Conservation (phyloP, 495 filamentous ascomycete species). For the Neurospora cerealis region DNA sequence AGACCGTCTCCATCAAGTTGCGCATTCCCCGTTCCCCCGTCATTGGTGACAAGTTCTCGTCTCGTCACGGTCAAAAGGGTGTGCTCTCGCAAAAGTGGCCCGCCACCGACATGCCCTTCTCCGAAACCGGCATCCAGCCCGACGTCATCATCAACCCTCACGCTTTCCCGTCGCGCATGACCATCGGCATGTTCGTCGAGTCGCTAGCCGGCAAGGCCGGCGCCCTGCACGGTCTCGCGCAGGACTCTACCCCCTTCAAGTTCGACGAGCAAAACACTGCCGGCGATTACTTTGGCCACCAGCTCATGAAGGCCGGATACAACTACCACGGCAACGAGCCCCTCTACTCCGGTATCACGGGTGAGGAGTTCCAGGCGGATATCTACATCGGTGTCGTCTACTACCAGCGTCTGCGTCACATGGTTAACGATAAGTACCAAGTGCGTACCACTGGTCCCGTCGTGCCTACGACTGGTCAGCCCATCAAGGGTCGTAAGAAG, state of each 20-base stretch:
- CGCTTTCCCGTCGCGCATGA: slow-evolving; percentile 99
- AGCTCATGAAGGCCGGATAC: slow-evolving; percentile 87
- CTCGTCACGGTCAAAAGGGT: slow-evolving; percentile 95
- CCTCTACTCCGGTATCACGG: slow-evolving; percentile 94
- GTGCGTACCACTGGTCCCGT: slow-evolving; percentile 92
- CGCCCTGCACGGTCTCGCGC: slow-evolving; percentile 83
- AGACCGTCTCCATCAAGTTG: slow-evolving; percentile 82
- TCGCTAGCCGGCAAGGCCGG: slow-evolving; percentile 93
- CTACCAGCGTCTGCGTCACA: slow-evolving; percentile 95
- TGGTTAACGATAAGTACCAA: slow-evolving; percentile 99
- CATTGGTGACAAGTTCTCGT: slow-evolving; percentile 98
- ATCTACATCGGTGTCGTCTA: slow-evolving; percentile 96
- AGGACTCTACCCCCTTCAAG: slow-evolving; percentile 89
- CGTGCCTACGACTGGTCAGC: slow-evolving; percentile 81
- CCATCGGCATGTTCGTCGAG: slow-evolving; percentile 98
- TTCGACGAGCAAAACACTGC: slow-evolving; percentile 91
- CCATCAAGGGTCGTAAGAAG: slow-evolving; percentile 90
- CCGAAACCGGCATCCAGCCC: slow-evolving; percentile 91
- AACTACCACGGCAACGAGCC: slow-evolving; percentile 98
- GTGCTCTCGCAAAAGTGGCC: slow-evolving; percentile 97
- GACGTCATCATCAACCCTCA: slow-evolving; percentile 99
- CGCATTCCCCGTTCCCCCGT: slow-evolving; percentile 82
- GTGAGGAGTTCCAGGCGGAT: slow-evolving; percentile 84
- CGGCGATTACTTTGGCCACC: slow-evolving; percentile 89
- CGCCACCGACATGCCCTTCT: slow-evolving; percentile 89